A percentile compares a stretch with the other conserved stretches of the same genome.
These are phyloP conservation scores for Ministeria vibrans DNA, from an alignment of 78 protist genomes.

Conservation along the genomic window DNA sequence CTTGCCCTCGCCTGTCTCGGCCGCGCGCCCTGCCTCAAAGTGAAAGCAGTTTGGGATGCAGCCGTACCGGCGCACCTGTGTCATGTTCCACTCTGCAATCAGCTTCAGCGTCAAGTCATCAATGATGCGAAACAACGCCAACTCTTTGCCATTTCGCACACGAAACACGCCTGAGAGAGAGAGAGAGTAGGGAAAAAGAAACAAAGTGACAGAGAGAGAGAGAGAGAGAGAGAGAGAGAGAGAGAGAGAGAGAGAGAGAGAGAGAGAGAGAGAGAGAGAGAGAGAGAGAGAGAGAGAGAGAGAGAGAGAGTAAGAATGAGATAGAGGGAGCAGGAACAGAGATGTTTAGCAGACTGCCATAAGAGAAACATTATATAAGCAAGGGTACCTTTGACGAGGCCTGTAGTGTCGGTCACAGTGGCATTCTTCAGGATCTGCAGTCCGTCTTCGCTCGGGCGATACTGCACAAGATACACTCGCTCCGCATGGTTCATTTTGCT, in stretches of 20 bases:
- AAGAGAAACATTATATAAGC: background rate
- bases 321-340: background rate
- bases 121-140: too few relatives aligned
- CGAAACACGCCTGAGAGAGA: too few relatives aligned
- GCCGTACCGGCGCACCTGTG: too few relatives aligned
- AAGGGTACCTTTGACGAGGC: background rate
- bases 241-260: background rate
- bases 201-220: background rate
- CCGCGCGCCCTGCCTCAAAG: too few relatives aligned
- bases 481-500: background rate
- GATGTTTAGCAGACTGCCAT: background rate
- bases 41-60: too few relatives aligned
- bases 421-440: too few relatives aligned
- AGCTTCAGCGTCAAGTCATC: too few relatives aligned
- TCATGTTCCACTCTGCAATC: too few relatives aligned
- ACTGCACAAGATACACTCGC: background rate
- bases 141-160: too few relatives aligned
- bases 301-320: background rate
- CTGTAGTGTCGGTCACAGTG: background rate
- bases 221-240: background rate
- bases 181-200: background rate
- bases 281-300: background rate
- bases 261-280: background rate
- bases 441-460: background rate
- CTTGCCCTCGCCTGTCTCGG: too few relatives aligned